Evolutionary conservation across 306 rosid species (phyloP).

Genomic region (Prunus kanzakura): DNA sequence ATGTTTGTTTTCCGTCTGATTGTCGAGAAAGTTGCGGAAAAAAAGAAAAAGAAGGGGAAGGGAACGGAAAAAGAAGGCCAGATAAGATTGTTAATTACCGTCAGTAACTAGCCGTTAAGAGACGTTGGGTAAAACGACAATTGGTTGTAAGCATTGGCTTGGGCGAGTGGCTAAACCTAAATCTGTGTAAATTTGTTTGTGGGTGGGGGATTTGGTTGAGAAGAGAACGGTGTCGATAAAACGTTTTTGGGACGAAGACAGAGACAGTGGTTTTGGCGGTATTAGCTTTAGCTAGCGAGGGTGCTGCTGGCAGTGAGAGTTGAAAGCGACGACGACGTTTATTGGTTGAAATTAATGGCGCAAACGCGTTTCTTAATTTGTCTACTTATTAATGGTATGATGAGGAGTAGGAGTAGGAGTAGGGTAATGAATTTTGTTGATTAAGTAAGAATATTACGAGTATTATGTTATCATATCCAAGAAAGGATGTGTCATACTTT

Average conservation of each 20-base stretch:
- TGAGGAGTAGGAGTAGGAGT: too few species aligned
- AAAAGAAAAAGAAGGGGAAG: neutral
- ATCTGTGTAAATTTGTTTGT: neutral
- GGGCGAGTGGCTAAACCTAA: neutral
- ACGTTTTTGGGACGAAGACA: too few species aligned
- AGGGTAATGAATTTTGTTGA: too few species aligned
- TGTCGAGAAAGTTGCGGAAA: neutral
- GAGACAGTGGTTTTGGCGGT: too few species aligned
- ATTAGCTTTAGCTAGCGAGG: too few species aligned
- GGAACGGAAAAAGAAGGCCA: neutral
- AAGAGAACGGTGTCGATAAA: neutral
- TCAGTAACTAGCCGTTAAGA: constrained; percentile 4
- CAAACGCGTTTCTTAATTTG: neutral
- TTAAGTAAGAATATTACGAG: too few species aligned
- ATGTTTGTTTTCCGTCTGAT: neutral
- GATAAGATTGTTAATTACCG: neutral
- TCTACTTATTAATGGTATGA: too few species aligned
- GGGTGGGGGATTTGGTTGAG: neutral
- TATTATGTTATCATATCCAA: too few species aligned
- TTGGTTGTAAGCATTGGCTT: too few species aligned
- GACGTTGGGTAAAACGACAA: neutral
- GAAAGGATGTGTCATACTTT: too few species aligned
- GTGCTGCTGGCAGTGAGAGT: too few species aligned
- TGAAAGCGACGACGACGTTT: neutral
- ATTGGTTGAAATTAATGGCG: neutral